phyloP scores from a whole-genome alignment of 176 grass and related monocot genomes.

The Saccharum spontaneum region DNA sequence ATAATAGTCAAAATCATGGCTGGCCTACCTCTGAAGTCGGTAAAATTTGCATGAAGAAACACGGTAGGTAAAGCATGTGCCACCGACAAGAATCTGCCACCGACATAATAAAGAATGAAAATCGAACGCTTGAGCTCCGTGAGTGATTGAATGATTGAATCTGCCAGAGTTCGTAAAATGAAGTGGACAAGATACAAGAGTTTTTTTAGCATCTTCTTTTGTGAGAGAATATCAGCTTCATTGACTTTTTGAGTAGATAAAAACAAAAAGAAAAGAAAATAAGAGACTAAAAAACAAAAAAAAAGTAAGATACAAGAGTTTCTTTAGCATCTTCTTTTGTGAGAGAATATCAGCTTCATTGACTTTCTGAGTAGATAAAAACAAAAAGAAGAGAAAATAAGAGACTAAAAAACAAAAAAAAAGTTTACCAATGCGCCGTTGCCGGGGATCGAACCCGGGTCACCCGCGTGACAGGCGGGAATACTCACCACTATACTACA shows the following conservation, averaged over 20 bases:
- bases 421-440: constrained; percentile 29
- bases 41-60: no score
- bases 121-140: background rate
- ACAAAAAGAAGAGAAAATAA: background rate
- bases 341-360: background rate
- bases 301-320: no score
- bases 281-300: no score
- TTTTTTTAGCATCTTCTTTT: no score
- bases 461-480: constrained; percentile 85
- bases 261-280: no score
- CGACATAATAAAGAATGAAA: background rate
- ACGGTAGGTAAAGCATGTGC: background rate
- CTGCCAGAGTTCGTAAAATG: no score
- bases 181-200: no score
- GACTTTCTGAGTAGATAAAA: background rate
- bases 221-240: background rate
- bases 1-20: no score
- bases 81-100: background rate
- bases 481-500: constrained; percentile 97
- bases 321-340: no score
- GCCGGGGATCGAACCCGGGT: constrained; percentile 96
- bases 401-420: no score
- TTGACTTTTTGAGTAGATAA: background rate
- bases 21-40: no score
- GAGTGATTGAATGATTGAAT: no score